phyloP scores from a whole-genome alignment of 148 eudicot species.

The Fagopyrum esculentum region DNA sequence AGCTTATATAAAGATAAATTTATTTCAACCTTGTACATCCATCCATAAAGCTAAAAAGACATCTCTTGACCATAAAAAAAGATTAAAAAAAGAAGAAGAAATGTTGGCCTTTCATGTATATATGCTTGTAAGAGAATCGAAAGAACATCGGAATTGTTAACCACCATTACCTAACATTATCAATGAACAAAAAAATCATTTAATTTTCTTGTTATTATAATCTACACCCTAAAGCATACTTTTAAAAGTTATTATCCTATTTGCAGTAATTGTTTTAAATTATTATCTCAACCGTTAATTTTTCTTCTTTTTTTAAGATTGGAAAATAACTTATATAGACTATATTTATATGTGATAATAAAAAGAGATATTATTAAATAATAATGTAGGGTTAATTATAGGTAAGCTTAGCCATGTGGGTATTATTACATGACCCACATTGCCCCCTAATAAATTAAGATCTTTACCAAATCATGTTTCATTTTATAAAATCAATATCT shows the following conservation, averaged over 20 bases:
- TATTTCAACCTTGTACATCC: background rate
- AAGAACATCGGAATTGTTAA: background rate
- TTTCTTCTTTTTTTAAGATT: too few species aligned
- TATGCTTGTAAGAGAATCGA: background rate
- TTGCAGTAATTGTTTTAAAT: too few species aligned
- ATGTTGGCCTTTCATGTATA: background rate
- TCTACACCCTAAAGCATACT: too few species aligned
- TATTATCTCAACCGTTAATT: too few species aligned
- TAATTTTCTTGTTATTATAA: background rate
- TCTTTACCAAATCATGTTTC: background rate
- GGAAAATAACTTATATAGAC: background rate
- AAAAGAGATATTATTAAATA: background rate
- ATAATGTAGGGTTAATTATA: constrained; percentile 3
- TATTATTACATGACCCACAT: constrained; percentile 4
- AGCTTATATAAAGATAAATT: too few species aligned
- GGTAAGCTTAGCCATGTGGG: constrained; percentile 4
- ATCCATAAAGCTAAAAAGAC: background rate
- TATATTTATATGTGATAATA: background rate
- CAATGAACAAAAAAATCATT: background rate
- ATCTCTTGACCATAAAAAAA: background rate
- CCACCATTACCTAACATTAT: background rate
- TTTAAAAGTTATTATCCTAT: too few species aligned
- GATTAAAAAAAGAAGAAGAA: too few species aligned
- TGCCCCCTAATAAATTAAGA: background rate
- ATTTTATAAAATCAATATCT: background rate